Evolutionary conservation across 2,329 filamentous ascomycete species (phyloP).

Genomic region (Alternaria rosae): DNA sequence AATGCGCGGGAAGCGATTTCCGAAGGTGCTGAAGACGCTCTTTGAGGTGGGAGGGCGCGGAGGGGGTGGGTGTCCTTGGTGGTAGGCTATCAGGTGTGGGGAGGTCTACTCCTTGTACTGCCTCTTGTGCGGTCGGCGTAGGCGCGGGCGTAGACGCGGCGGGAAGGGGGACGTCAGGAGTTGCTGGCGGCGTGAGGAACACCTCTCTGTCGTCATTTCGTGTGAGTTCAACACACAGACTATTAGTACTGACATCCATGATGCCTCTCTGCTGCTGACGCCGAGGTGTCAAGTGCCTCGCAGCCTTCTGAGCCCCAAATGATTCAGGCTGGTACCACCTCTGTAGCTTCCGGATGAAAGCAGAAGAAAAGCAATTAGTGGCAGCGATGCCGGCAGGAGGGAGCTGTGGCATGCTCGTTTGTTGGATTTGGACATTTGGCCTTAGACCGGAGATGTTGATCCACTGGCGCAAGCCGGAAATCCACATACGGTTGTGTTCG

Average conservation of each 20-base stretch:
- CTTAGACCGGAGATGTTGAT: background rate
- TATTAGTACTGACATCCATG: background rate
- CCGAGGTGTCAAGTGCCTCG: background rate
- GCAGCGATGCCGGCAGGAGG: background rate
- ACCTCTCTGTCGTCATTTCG: background rate
- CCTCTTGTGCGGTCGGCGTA: no score
- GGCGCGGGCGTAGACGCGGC: background rate
- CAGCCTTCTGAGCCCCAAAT: background rate
- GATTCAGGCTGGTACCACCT: no score
- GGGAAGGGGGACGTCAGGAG: background rate
- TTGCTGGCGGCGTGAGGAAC: background rate
- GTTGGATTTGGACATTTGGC: background rate
- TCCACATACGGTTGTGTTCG: background rate
- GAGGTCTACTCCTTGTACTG: background rate
- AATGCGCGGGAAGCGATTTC: background rate
- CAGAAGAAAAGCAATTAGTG: background rate
- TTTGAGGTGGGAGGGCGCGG: background rate
- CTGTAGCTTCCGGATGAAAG: background rate
- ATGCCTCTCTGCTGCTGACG: background rate
- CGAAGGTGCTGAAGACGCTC: background rate
- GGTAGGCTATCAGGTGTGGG: background rate
- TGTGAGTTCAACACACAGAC: background rate
- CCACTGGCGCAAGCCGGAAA: background rate
- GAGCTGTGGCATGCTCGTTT: constrained; percentile 5
- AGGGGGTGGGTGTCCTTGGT: background rate